These are phyloP conservation scores for Globisporangium alternatum DNA, from an alignment of 352 stramenopile genomes.

Conservation along the genomic window DNA sequence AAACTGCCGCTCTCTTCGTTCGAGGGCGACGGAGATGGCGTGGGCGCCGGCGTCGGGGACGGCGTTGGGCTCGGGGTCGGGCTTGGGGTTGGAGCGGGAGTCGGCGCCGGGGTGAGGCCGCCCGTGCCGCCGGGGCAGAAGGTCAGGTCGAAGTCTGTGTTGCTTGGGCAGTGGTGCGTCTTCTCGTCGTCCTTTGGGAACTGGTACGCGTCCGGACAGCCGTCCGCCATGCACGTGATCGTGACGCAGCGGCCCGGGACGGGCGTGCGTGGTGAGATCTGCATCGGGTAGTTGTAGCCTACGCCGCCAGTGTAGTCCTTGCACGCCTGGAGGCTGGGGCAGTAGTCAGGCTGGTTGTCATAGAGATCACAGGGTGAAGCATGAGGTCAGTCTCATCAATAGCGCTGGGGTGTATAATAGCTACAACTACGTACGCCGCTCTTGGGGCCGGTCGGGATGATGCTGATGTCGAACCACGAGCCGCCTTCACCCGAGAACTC, in stretches of 20 bases:
- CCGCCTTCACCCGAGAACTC: constrained; percentile 60
- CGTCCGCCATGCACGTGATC: constrained; percentile 46
- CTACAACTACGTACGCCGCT: constrained; percentile 22
- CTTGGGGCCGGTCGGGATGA: constrained; percentile 54
- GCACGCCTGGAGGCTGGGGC: constrained; percentile 44
- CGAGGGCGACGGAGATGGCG: constrained; percentile 22
- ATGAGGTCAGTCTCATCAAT: background rate
- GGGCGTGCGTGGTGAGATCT: constrained; percentile 43
- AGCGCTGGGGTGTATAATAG: too few relatives aligned
- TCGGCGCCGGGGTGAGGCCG: constrained; percentile 27
- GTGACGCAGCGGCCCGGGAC: constrained; percentile 35
- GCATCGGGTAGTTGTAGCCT: constrained; percentile 68
- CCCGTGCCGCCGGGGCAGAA: constrained; percentile 51
- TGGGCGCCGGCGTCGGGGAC: constrained; percentile 29
- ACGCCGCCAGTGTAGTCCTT: constrained; percentile 49
- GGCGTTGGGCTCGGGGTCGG: constrained; percentile 30
- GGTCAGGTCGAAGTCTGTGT: constrained; percentile 45
- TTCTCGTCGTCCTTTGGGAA: constrained; percentile 69
- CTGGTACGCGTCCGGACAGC: constrained; percentile 62
- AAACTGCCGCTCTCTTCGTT: constrained; percentile 12
- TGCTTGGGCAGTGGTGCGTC: constrained; percentile 45
- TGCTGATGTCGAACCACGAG: constrained; percentile 76
- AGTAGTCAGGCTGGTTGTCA: constrained; percentile 32
- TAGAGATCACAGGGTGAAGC: background rate
- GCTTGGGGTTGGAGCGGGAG: constrained; percentile 27